A percentile compares a stretch with the other conserved stretches of the same genome.
Conservation (phyloP, 2,329 filamentous ascomycete genomes). For the Xylaria sp. region DNA sequence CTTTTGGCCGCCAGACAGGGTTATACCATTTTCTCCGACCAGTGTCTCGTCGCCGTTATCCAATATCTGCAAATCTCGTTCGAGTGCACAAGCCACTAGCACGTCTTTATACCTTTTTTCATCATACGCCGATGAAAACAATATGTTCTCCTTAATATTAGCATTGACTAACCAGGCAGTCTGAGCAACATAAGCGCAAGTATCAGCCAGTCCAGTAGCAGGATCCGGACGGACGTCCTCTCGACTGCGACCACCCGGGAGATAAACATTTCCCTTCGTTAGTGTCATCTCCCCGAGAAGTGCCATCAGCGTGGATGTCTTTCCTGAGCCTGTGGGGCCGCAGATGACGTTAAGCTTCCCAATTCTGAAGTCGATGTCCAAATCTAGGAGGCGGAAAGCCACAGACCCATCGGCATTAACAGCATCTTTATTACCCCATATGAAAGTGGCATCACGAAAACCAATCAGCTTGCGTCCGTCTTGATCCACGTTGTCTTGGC, state of each 20-base stretch:
- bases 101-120: conserved; percentile 87
- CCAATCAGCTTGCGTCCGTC: conserved; percentile 81
- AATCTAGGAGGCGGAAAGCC: conserved; percentile 83
- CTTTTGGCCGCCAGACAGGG: conserved; percentile 95
- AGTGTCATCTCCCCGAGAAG: conserved; percentile 95
- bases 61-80: conserved; percentile 91
- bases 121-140: conserved; percentile 86
- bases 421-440: conserved; percentile 82
- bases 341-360: conserved; percentile 92
- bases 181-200: conserved; percentile 95
- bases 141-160: conserved; percentile 94
- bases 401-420: conserved; percentile 73
- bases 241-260: conserved; percentile 86
- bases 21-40: conserved; percentile 97
- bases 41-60: conserved; percentile 92
- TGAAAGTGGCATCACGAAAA: conserved; percentile 84
- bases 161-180: conserved; percentile 97
- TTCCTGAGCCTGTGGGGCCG: conserved; percentile 92
- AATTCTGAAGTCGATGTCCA: conserved; percentile 84
- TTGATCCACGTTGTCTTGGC: conserved; percentile 74
- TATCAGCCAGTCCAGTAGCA: conserved; percentile 87
- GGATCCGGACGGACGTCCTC: conserved; percentile 86
- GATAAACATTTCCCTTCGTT: conserved; percentile 80
- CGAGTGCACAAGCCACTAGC: conserved; percentile 88
- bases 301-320: conserved; percentile 96